These are phyloP conservation scores for Cryptosporidium andersoni DNA, from an alignment of 169 alveolate species.

Conservation along the genomic window DNA sequence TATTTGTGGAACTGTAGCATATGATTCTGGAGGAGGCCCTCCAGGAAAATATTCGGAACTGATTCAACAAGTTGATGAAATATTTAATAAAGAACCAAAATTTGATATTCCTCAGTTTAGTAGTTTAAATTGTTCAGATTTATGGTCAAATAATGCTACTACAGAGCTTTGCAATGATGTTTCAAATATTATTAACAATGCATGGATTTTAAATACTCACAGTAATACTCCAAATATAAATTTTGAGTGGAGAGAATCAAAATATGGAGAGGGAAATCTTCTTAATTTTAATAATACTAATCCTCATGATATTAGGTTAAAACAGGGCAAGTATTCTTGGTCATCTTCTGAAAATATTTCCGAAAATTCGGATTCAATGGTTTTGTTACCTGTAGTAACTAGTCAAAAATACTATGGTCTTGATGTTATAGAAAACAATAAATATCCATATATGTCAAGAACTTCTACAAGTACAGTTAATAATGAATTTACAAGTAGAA, in stretches of 20 bases:
- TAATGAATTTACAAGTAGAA: background rate
- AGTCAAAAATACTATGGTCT: background rate
- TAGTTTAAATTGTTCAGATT: constrained; percentile 47
- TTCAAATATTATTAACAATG: constrained; percentile 40
- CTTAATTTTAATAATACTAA: background rate
- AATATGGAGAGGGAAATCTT: background rate
- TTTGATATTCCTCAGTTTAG: constrained; percentile 39
- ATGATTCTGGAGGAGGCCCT: constrained; percentile 56
- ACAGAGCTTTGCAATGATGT: constrained; percentile 49
- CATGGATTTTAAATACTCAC: constrained; percentile 34
- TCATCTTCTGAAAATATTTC: background rate
- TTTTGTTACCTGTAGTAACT: background rate
- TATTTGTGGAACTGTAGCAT: constrained; percentile 65
- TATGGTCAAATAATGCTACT: constrained; percentile 13
- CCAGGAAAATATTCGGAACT: constrained; percentile 51
- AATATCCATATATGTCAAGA: background rate
- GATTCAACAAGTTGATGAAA: constrained; percentile 46
- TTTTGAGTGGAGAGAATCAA: constrained; percentile 34
- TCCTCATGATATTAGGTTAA: background rate
- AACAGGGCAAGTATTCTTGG: too few species aligned
- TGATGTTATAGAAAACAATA: background rate
- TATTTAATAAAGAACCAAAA: constrained; percentile 64
- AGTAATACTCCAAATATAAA: constrained; percentile 14
- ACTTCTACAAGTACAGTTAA: background rate
- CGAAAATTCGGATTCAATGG: background rate